These are phyloP conservation scores for Orbilia quercus DNA, from an alignment of 2,329 filamentous ascomycete species.

Conservation along the genomic window DNA sequence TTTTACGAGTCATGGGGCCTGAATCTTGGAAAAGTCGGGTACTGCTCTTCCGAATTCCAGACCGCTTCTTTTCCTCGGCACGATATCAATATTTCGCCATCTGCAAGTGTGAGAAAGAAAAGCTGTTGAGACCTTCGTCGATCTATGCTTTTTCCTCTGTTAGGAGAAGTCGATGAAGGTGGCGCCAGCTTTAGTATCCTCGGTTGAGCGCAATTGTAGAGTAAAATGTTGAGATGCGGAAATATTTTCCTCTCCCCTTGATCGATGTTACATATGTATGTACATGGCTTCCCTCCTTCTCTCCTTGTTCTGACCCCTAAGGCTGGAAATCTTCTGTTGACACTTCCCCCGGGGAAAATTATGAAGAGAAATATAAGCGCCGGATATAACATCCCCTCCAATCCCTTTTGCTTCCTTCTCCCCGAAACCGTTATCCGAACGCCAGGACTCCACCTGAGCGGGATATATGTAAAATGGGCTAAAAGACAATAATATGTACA, in stretches of 20 bases:
- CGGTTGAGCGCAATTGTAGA: slow-evolving; percentile 16
- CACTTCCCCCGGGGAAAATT: slow-evolving; percentile 24
- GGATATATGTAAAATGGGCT: slow-evolving; percentile 11
- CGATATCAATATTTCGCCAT: slow-evolving; percentile 21
- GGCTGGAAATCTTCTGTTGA: neutral
- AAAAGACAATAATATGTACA: slow-evolving; percentile 38
- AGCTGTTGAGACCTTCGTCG: slow-evolving; percentile 21
- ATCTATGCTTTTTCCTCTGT: slow-evolving; percentile 20
- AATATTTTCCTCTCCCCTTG: slow-evolving; percentile 10
- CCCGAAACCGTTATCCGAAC: neutral
- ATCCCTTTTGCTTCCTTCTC: slow-evolving; percentile 11
- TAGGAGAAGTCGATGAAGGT: slow-evolving; percentile 12
- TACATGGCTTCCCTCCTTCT: no score
- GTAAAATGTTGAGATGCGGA: slow-evolving; percentile 40
- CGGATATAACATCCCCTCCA: slow-evolving; percentile 38
- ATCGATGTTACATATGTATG: slow-evolving; percentile 20
- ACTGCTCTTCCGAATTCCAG: no score
- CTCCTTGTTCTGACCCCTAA: slow-evolving; percentile 14
- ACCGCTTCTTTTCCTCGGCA: slow-evolving; percentile 2
- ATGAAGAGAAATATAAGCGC: slow-evolving; percentile 34
- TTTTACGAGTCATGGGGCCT: no score
- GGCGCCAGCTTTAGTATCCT: neutral
- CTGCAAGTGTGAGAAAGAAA: no score
- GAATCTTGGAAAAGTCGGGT: no score
- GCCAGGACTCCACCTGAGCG: neutral